phyloP scores from a whole-genome alignment of 345 rosid species.

The Erysimum cheiranthoides region DNA sequence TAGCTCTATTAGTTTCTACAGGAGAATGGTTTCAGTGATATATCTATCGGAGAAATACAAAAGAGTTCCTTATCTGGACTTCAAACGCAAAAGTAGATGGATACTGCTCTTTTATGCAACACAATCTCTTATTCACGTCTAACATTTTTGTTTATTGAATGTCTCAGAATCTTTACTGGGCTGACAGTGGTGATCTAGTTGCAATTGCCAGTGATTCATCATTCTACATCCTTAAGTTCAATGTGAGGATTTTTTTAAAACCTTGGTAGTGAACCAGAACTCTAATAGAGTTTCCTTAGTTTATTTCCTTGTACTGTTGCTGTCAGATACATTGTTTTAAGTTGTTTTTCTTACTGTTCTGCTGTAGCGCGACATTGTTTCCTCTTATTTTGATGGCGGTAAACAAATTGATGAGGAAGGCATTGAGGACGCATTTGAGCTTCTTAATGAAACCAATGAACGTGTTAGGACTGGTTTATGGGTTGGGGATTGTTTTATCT shows the following conservation, averaged over 20 bases:
- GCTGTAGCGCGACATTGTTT: slow-evolving; percentile 80
- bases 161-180: slow-evolving; percentile 92
- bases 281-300: slow-evolving; percentile 25
- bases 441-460: slow-evolving; percentile 95
- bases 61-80: slow-evolving; percentile 9
- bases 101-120: slow-evolving; percentile 20
- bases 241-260: slow-evolving; percentile 52
- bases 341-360: slow-evolving; percentile 31
- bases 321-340: slow-evolving; percentile 28
- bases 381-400: slow-evolving; percentile 81
- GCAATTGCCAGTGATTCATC: slow-evolving; percentile 93
- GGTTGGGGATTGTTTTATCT: slow-evolving; percentile 99
- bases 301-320: slow-evolving; percentile 15
- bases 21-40: slow-evolving; percentile 1
- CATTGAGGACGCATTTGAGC: slow-evolving; percentile 97
- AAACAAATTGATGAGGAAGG: slow-evolving; percentile 92
- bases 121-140: slow-evolving; percentile 9
- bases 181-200: slow-evolving; percentile 96
- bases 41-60: slow-evolving; percentile 6
- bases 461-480: slow-evolving; percentile 95
- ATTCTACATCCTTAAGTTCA: slow-evolving; percentile 91
- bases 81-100: slow-evolving; percentile 17
- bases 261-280: slow-evolving; percentile 29
- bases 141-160: slow-evolving; percentile 38
- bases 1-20: slow-evolving; percentile 23